Base-by-base conservation (phyloP, 2,329 filamentous ascomycete genomes). In the Coccinonectria pachysandricola region DNA sequence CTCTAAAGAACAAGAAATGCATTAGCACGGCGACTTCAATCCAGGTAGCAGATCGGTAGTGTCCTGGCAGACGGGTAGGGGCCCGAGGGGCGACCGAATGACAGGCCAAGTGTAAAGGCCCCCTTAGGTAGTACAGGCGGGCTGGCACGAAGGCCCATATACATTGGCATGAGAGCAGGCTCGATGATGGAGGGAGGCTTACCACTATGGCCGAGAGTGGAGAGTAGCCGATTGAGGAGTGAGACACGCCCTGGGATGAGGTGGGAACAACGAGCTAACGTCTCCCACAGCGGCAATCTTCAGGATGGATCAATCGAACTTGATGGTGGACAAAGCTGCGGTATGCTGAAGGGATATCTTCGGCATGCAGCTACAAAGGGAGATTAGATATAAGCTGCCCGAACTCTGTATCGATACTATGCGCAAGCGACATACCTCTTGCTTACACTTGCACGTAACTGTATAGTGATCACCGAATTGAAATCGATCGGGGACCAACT, bases 221-320 rank as follows among this genome's bases (percentile, higher is more conserved):
- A 47, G 46, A 39, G 53, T 52, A 56, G 57, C 53, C 52, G 54
- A 55, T 52, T 53, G 52, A 60, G 54, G 59, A 62, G 59, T 60
- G 54, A 59, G 51, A 62, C 36, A 41, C 34, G 62, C 60, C 58
- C 60, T 60, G 53, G 59, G 50, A 53, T 50, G 49, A 50, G 49
- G 61, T 63, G 63, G 68, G 64, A 73, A 64, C 60, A 65, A 70
- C 69, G 70, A 74, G 66, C 59, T 67, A 74, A 74, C 68, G 69
- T 71, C 66, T 74, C 68, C 70, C 64, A 68, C 64, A 49, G 50
- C n/a, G 53, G 49, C 51, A 57, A 57, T 54, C 52, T 54, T 59
- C 52, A 59, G 51, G 46, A 49, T 49, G 46, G 43, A 47, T n/a
- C 23, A 52, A 42, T 49, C 50, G 54, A 60, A 54, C 58, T 58